Percentiles rank a stretch among this genome's conserved stretches.
These are phyloP conservation scores for Penicillium sp. DNA, from an alignment of 2,329 filamentous ascomycete species.

Conservation along the genomic window DNA sequence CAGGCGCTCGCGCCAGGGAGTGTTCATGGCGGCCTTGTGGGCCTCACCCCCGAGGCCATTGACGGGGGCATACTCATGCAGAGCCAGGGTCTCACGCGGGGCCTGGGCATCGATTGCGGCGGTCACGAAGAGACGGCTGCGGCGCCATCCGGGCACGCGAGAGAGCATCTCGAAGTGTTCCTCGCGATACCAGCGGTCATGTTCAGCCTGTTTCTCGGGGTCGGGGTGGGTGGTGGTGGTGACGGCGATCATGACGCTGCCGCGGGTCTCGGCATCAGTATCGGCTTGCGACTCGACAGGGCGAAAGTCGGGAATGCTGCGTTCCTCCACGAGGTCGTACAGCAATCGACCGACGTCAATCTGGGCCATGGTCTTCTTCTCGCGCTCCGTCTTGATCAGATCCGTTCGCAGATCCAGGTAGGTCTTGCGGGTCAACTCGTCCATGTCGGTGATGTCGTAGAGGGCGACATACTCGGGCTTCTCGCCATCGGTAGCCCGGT, in stretches of 20 bases:
- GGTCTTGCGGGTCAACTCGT: constrained; percentile 65
- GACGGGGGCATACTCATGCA: constrained; percentile 72
- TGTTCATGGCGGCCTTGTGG: constrained; percentile 65
- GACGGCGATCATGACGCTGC: constrained; percentile 66
- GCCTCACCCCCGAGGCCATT: constrained; percentile 71
- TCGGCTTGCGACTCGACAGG: constrained; percentile 65
- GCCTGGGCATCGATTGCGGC: constrained; percentile 64
- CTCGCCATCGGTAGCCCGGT: constrained; percentile 66
- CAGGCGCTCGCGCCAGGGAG: constrained; percentile 65
- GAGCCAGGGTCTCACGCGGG: constrained; percentile 62
- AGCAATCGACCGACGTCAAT: constrained; percentile 72
- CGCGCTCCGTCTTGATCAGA: constrained; percentile 60
- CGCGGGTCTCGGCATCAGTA: constrained; percentile 56
- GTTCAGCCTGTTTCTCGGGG: constrained; percentile 54
- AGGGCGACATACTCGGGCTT: constrained; percentile 74
- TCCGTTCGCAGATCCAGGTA: constrained; percentile 61
- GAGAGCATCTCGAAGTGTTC: constrained; percentile 74
- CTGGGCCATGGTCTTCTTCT: constrained; percentile 65
- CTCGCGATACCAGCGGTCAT: constrained; percentile 72
- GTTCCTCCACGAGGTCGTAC: constrained; percentile 67
- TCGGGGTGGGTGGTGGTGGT: constrained; percentile 63
- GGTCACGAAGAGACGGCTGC: constrained; percentile 71
- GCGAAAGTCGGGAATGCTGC: constrained; percentile 60
- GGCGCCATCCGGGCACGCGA: constrained; percentile 77
- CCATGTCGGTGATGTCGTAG: constrained; percentile 80